Evolutionary conservation across 1,284 basidiomycete species (phyloP), one percentile per base, ranked within the genome.

Genomic region (Agroathelia rolfsii): DNA sequence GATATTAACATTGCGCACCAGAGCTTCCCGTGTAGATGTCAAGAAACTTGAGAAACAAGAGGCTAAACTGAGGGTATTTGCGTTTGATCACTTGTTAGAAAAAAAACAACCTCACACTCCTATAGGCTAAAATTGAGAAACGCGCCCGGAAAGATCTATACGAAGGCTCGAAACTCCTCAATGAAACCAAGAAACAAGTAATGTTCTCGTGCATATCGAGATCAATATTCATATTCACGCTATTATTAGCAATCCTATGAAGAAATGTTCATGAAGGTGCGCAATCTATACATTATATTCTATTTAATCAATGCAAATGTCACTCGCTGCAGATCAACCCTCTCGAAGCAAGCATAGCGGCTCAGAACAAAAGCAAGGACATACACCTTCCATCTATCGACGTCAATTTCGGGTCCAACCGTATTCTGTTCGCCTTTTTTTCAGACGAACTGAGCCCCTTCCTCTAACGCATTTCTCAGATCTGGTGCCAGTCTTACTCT

Each of bases 21-120:
- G 87, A 57, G 88, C 87, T 19, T 93, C 92, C 28, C 82, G 88
- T 29, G 95, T 99, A 36, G 95, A 99, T 63, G 76, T 99, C 42
- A 93, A 89, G 62, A 97, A 96, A 52, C 76, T 99, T 11, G 95
- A 96, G 56, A 97, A 97, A 58, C 92, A 95, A 46, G 95, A 99
- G 58, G 89, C 92, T 3, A 99, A 99, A 58, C 79, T 98, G 40
- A 82, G 82, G 64, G 82, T 77, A 39, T 34, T 58, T 42, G 17
- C 28, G 23, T 28, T 24, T 30, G 17, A 22, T n/a, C n/a, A n/a
- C n/a, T n/a, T n/a, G n/a, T n/a, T n/a, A n/a, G n/a, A n/a, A n/a
- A n/a, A n/a, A n/a, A n/a, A n/a, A n/a, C n/a, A n/a, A n/a, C n/a
- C n/a, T n/a, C n/a, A 8, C 16, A 26, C 10, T 29, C 18, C 11